Evolutionary conservation across 2,329 filamentous ascomycete species (phyloP).

Genomic region (Colletotrichum limetticola): DNA sequence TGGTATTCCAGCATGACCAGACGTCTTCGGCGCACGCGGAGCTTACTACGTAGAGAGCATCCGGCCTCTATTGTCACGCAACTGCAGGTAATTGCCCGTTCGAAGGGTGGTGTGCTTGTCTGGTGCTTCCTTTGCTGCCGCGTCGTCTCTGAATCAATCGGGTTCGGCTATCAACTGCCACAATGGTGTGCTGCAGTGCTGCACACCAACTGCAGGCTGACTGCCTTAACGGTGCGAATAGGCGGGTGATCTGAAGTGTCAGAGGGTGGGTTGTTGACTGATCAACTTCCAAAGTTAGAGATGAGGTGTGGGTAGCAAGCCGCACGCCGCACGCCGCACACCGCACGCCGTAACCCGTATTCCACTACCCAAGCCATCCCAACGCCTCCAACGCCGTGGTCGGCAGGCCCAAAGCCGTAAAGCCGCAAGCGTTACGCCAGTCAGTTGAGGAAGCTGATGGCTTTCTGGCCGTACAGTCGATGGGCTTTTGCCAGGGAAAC

Average conservation of each 20-base stretch:
- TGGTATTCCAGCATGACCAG: constrained; percentile 7
- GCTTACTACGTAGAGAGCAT: background rate
- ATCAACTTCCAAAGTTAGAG: background rate
- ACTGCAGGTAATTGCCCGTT: constrained; percentile 9
- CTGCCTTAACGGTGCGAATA: background rate
- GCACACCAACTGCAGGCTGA: constrained; percentile 15
- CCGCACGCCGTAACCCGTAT: constrained; percentile 7
- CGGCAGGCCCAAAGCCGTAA: constrained; percentile 5
- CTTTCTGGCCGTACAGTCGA: background rate
- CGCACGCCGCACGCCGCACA: background rate
- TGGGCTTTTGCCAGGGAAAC: background rate
- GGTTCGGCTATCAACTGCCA: constrained; percentile 16
- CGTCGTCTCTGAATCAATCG: constrained; percentile 4
- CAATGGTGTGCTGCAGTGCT: background rate
- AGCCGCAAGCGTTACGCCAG: constrained; percentile 28
- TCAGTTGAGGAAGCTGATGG: constrained; percentile 28
- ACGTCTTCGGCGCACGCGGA: constrained; percentile 19
- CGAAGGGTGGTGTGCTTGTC: background rate
- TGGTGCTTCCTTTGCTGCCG: background rate
- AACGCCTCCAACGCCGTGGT: constrained; percentile 7
- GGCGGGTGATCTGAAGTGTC: background rate
- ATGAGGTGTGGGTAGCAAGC: constrained; percentile 4
- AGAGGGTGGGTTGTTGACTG: constrained; percentile 4
- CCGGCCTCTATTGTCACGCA: constrained; percentile 3
- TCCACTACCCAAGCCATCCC: constrained; percentile 6